Conservation (phyloP, 1,284 basidiomycete species). For the Ustilago trichophora region DNA sequence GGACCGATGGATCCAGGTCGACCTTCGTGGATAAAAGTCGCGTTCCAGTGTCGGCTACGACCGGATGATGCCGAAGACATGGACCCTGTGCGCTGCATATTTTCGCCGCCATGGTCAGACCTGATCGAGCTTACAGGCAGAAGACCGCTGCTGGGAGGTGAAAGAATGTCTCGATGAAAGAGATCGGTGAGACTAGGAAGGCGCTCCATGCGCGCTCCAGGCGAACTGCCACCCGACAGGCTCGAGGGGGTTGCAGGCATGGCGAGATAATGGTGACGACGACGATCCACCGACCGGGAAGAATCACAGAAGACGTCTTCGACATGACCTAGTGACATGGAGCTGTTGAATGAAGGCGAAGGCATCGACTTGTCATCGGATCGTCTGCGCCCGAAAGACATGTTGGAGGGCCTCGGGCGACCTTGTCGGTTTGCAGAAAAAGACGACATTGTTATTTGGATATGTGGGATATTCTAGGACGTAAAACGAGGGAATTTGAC, state of each 20-base stretch:
- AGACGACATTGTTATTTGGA: constrained; percentile 24
- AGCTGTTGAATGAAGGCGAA: constrained; percentile 48
- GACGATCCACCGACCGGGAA: constrained; percentile 19
- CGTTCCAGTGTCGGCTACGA: constrained; percentile 9
- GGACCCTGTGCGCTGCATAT: constrained; percentile 20
- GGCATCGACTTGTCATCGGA: constrained; percentile 43
- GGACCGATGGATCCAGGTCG: constrained; percentile 18
- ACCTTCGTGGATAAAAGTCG: constrained; percentile 14
- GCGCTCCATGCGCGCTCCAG: constrained; percentile 12
- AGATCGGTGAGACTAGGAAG: constrained; percentile 36
- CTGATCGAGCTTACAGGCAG: constrained; percentile 1
- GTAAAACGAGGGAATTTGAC: too few relatives aligned
- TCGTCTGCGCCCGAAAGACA: constrained; percentile 17
- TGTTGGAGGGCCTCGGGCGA: constrained; percentile 30
- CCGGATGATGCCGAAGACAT: constrained; percentile 23
- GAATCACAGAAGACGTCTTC: constrained; percentile 46
- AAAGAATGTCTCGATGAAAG: constrained; percentile 37
- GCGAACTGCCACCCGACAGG: constrained; percentile 20
- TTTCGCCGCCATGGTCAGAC: constrained; percentile 9
- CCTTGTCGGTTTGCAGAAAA: constrained; percentile 39
- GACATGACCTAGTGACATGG: constrained; percentile 31
- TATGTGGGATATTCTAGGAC: too few relatives aligned
- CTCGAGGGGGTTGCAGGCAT: constrained; percentile 29
- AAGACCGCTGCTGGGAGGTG: constrained; percentile 22
- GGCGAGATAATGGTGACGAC: constrained; percentile 28